phyloP scores from a whole-genome alignment of 345 rosid genomes.

The Populus pruinosa region DNA sequence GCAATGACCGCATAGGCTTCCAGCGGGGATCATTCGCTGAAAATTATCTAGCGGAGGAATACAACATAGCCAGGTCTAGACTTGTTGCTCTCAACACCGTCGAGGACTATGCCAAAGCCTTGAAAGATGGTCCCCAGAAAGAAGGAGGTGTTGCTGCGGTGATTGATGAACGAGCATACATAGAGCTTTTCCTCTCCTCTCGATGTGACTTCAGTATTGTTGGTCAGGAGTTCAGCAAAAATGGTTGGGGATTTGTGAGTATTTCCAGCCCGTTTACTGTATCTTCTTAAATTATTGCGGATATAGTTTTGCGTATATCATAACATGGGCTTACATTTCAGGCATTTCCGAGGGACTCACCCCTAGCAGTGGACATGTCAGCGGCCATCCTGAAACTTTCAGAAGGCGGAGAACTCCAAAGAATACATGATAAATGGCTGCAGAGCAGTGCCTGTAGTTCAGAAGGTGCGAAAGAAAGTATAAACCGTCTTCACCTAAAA shows the following conservation, averaged over 20 bases:
- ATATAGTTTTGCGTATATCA: neutral
- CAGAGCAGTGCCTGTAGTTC: conserved; percentile 2
- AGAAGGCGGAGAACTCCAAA: conserved; percentile 23
- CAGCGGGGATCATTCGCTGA: conserved; percentile 15
- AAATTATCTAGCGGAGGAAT: conserved; percentile 8
- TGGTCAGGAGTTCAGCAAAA: conserved; percentile 21
- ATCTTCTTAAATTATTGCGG: too few species aligned
- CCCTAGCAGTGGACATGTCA: conserved; percentile 21
- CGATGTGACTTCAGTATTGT: conserved; percentile 9
- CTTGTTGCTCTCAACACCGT: conserved; percentile 9
- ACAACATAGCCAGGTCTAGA: conserved; percentile 5
- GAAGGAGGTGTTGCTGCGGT: conserved; percentile 21
- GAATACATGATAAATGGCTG: conserved; percentile 24
- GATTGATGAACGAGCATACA: conserved; percentile 15
- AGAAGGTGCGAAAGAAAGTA: neutral
- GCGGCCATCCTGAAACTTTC: conserved; percentile 21
- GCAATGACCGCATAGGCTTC: conserved; percentile 10
- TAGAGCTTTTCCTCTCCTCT: conserved; percentile 17
- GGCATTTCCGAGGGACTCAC: conserved; percentile 25
- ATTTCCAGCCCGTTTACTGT: neutral
- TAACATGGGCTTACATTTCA: neutral
- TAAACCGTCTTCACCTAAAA: conserved; percentile 7
- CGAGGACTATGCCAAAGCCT: conserved; percentile 12
- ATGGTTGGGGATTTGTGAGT: conserved; percentile 24
- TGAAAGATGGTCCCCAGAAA: neutral